Evolutionary conservation across 805 yeast genomes (phyloP).

Genomic region (Pichia gijzeniarum): DNA sequence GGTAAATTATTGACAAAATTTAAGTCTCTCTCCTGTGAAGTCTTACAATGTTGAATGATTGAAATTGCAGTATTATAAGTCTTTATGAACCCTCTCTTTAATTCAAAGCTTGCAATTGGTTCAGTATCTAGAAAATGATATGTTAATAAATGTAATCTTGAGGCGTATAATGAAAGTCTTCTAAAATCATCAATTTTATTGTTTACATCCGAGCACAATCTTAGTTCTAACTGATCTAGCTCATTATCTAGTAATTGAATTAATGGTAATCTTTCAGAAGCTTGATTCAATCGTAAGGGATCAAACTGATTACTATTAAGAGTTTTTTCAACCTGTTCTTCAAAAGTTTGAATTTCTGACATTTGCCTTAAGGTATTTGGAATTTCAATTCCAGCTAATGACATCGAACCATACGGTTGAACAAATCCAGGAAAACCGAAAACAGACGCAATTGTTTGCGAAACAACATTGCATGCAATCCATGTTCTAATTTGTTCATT

Average conservation of each 20-base stretch:
- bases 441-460: constrained; percentile 84
- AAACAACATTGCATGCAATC: constrained; percentile 87
- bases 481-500: constrained; percentile 85
- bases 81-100: constrained; percentile 65
- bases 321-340: constrained; percentile 75
- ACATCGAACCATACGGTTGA: constrained; percentile 66
- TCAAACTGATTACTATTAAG: constrained; percentile 66
- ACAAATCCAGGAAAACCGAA: constrained; percentile 95
- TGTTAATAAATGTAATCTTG: constrained; percentile 76
- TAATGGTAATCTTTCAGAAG: constrained; percentile 69
- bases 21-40: constrained; percentile 52
- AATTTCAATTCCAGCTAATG: constrained; percentile 2
- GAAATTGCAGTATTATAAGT: constrained; percentile 76
- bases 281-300: constrained; percentile 56
- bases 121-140: constrained; percentile 71
- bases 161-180: constrained; percentile 58
- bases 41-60: constrained; percentile 58
- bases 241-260: constrained; percentile 64
- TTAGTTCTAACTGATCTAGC: constrained; percentile 68
- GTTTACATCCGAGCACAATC: constrained; percentile 32
- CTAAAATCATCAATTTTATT: constrained; percentile 60
- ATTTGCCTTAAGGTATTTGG: constrained; percentile 49
- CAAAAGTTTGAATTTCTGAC: constrained; percentile 79
- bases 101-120: constrained; percentile 46
- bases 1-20: constrained; percentile 74